Conservation (phyloP, 441 rosid species). For the Isatis lusitanica region DNA sequence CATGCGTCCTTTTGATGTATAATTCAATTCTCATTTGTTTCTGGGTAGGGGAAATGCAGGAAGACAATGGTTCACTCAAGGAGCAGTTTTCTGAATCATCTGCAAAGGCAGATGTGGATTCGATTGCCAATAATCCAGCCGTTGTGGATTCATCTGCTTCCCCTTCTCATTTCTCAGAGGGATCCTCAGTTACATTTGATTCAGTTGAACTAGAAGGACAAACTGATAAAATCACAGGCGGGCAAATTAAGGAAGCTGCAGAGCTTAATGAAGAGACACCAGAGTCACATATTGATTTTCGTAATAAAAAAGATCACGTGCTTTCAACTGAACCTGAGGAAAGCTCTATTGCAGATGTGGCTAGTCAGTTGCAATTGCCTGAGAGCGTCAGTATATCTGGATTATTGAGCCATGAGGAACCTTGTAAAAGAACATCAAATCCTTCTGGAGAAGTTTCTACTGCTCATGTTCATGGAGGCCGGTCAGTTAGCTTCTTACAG, state of each 20-base stretch:
- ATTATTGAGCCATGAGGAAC: constrained; percentile 41
- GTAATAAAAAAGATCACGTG: constrained; percentile 28
- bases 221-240: constrained; percentile 26
- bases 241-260: constrained; percentile 20
- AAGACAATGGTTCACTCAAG: constrained; percentile 59
- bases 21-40: constrained; percentile 78
- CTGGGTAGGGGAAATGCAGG: constrained; percentile 99
- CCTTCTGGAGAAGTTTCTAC: constrained; percentile 34
- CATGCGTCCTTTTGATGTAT: constrained; percentile 48
- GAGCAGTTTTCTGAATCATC: constrained; percentile 44
- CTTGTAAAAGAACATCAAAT: constrained; percentile 32
- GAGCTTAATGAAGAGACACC: constrained; percentile 37
- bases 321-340: constrained; percentile 38
- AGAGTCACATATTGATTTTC: constrained; percentile 31
- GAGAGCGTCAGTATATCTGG: constrained; percentile 46
- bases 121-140: constrained; percentile 31
- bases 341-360: constrained; percentile 36
- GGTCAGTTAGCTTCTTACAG: constrained; percentile 48
- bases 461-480: constrained; percentile 43
- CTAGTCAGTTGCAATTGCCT: constrained; percentile 43
- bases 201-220: constrained; percentile 28
- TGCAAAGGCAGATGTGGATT: constrained; percentile 37
- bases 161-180: constrained; percentile 37
- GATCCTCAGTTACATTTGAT: constrained; percentile 35
- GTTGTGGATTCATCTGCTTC: constrained; percentile 33